Percentiles rank a stretch among this genome's conserved stretches.
Conservation (phyloP, 1,284 basidiomycete genomes). For the Cryptococcus sp. region DNA sequence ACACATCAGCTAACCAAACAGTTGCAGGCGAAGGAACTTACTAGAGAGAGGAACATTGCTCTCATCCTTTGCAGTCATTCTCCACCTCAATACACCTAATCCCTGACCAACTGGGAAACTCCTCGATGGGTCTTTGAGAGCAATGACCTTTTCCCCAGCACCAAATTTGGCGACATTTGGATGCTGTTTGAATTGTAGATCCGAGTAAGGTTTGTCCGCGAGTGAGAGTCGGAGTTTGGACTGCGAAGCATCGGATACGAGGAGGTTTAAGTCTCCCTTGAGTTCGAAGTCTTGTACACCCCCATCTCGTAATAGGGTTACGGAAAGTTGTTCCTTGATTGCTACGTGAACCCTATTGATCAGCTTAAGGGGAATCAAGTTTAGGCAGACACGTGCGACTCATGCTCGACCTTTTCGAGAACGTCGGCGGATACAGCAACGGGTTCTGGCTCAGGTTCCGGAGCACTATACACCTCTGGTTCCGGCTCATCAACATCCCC, state of each 20-base stretch:
- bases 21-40: slow-evolving; percentile 50
- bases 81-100: slow-evolving; percentile 87
- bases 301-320: slow-evolving; percentile 81
- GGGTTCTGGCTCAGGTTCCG: slow-evolving; percentile 51
- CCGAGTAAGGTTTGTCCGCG: slow-evolving; percentile 60
- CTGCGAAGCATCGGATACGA: slow-evolving; percentile 69
- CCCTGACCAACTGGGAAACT: slow-evolving; percentile 83
- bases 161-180: slow-evolving; percentile 88
- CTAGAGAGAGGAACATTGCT: slow-evolving; percentile 83
- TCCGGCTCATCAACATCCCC: slow-evolving; percentile 62
- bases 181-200: slow-evolving; percentile 91
- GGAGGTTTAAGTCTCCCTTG: slow-evolving; percentile 89
- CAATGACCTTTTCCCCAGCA: slow-evolving; percentile 61
- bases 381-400: slow-evolving; percentile 36
- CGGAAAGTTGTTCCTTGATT: slow-evolving; percentile 76
- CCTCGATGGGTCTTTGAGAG: slow-evolving; percentile 75
- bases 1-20: not conserved
- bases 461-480: slow-evolving; percentile 45
- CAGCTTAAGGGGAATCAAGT: slow-evolving; percentile 7
- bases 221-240: slow-evolving; percentile 74
- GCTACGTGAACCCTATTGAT: slow-evolving; percentile 70
- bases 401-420: slow-evolving; percentile 69
- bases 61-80: slow-evolving; percentile 86
- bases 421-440: slow-evolving; percentile 53
- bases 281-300: slow-evolving; percentile 84